These are phyloP conservation scores for Ganoderma leucocontextum DNA, from an alignment of 1,284 basidiomycete species.

Conservation along the genomic window DNA sequence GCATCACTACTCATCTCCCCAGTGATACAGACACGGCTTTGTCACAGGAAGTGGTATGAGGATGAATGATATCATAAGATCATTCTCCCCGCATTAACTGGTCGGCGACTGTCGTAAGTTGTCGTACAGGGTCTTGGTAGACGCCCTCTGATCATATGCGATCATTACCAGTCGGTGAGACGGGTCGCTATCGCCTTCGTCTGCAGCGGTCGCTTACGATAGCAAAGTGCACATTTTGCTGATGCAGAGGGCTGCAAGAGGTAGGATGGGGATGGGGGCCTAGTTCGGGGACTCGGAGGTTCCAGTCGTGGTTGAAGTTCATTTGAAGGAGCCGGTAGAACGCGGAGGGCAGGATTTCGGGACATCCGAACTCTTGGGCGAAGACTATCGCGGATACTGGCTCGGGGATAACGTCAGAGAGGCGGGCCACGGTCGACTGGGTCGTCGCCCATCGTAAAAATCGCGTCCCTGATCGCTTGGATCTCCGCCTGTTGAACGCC, in stretches of 20 bases:
- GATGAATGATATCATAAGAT: no score
- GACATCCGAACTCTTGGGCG: constrained; percentile 62
- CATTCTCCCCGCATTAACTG: no score
- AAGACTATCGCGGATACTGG: constrained; percentile 66
- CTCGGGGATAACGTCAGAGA: constrained; percentile 28
- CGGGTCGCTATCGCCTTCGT: no score
- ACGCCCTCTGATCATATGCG: no score
- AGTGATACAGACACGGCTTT: no score
- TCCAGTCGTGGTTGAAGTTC: constrained; percentile 18
- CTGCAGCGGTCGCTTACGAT: no score
- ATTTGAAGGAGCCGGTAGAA: constrained; percentile 63
- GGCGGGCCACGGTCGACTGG: background rate
- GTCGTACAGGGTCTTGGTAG: no score
- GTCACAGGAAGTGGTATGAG: no score
- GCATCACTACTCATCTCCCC: no score
- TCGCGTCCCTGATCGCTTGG: background rate
- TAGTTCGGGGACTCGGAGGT: background rate
- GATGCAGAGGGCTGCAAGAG: background rate
- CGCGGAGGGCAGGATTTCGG: constrained; percentile 62
- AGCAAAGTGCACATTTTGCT: background rate
- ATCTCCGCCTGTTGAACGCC: background rate
- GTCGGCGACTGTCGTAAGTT: no score
- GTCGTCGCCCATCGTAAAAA: background rate
- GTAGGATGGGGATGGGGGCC: background rate
- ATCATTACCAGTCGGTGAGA: no score